Percentiles rank a stretch among this genome's conserved stretches.
Conservation (phyloP, 805 yeast genomes). For the Tetrapisispora nanseiensis region DNA sequence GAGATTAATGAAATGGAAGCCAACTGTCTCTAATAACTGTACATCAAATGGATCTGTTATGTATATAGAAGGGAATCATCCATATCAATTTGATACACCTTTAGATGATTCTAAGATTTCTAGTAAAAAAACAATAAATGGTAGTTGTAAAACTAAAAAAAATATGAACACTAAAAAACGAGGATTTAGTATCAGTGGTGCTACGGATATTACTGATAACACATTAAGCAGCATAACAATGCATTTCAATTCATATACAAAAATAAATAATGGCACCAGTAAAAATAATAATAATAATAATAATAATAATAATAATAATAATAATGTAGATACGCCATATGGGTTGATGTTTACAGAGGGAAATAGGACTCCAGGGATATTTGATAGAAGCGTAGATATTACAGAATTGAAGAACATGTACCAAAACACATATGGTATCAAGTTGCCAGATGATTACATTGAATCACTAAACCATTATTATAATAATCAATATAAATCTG, state of each 20-base stretch:
- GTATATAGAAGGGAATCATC: conserved; percentile 22
- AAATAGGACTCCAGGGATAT: neutral
- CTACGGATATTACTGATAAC: conserved; percentile 1
- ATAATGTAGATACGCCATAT: neutral
- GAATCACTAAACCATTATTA: conserved; percentile 1
- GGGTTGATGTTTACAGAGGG: neutral
- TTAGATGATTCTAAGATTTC: neutral
- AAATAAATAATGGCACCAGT: neutral
- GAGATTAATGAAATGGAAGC: conserved; percentile 22
- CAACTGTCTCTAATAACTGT: conserved; percentile 16
- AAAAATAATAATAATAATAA: neutral
- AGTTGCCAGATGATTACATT: conserved; percentile 1
- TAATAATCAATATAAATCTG: neutral
- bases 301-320: neutral
- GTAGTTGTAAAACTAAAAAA: neutral
- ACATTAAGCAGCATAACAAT: neutral
- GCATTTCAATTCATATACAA: neutral
- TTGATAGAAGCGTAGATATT: neutral
- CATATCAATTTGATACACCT: conserved; percentile 18
- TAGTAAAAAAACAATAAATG: neutral
- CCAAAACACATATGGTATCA: neutral
- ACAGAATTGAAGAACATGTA: neutral
- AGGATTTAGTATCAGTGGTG: conserved; percentile 4
- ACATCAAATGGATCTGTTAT: conserved; percentile 13
- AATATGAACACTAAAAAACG: neutral